phyloP scores from a whole-genome alignment of 148 eudicot genomes.

The Rhododendron henanense region DNA sequence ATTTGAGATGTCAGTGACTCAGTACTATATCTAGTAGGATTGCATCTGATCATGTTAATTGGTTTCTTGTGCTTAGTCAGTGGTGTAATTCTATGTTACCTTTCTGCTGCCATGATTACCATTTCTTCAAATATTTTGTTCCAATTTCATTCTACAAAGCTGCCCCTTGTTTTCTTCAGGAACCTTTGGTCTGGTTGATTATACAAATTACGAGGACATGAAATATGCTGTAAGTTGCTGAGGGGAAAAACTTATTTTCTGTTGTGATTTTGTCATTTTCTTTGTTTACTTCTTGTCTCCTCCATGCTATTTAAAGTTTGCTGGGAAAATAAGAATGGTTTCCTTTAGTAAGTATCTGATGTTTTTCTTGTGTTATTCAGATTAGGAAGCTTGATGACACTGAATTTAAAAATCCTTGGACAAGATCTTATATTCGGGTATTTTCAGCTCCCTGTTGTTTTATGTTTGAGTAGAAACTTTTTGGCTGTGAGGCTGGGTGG shows the following conservation, averaged over 20 bases:
- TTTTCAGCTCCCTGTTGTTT: slow-evolving; percentile 1
- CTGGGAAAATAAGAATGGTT: not conserved
- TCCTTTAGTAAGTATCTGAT: not conserved
- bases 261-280: not conserved
- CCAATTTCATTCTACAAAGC: not conserved
- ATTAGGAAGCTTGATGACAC: slow-evolving; percentile 94
- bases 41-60: not conserved
- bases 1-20: not conserved
- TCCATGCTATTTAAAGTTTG: not conserved
- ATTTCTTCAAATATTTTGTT: not conserved
- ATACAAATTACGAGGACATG: slow-evolving; percentile 93
- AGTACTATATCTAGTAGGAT: not conserved
- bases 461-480: not conserved
- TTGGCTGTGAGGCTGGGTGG: not conserved
- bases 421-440: slow-evolving; percentile 81
- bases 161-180: slow-evolving; percentile 37
- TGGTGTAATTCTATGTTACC: not conserved
- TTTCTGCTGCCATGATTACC: not conserved
- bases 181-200: slow-evolving; percentile 92
- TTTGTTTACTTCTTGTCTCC: not conserved
- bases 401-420: slow-evolving; percentile 96
- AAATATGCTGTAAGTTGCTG: slow-evolving; percentile 85
- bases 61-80: not conserved
- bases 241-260: not conserved
- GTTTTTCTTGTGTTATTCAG: slow-evolving; percentile 30